Base-by-base conservation (phyloP, 2,329 filamentous ascomycete genomes). In the Cordyceps tenuipes region DNA sequence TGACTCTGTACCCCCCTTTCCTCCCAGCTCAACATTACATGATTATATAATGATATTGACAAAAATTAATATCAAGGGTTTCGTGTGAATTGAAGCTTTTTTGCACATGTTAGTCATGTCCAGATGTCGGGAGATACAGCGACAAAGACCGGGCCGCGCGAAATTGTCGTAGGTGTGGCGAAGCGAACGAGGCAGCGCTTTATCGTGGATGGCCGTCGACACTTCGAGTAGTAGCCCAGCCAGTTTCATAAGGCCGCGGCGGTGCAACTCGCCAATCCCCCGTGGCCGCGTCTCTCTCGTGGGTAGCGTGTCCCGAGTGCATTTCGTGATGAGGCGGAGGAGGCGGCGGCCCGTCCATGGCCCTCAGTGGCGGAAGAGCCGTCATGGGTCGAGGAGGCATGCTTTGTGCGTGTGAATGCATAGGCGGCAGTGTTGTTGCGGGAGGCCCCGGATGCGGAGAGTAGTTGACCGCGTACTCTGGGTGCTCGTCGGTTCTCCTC, bases 401-500 rank as follows among this genome's bases (percentile, higher is more conserved):
- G 8, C 72, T 68, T 59, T 77, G 79, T 5, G 65, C 65, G 5
- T 72, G 68, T 12, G 72, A 67, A 13, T 75, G 68, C 55, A 79
- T 75, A 2, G 78, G 73, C 23, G 77, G 75, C 41, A 81, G 66
- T 5, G 72, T 69, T 3, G 70, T 67, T 0, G 73, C 67, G n/a
- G 73, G 69, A 39, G 69, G 69, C 26, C 65, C 62, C 0, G 71
- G 66, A 19, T 72, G 68, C 21, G 75, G 68, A 47, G 69, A 72
- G 57, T 79, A 81, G 2, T 74, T 68, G 10, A 72, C 68, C 39
- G 72, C 71, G 4, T 72, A 66, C 39, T 80, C 76, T 5, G 77
- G 71, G 7, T 76, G 75, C 9, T 78, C 73, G 29, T 82, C 79
- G 6, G 77, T 79, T 63, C 78, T 72, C 13, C 79, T 73, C 57